Percentiles rank a stretch among this genome's conserved stretches.
Conservation (phyloP, 2,329 filamentous ascomycete genomes). For the Ophiosphaerella narmari region DNA sequence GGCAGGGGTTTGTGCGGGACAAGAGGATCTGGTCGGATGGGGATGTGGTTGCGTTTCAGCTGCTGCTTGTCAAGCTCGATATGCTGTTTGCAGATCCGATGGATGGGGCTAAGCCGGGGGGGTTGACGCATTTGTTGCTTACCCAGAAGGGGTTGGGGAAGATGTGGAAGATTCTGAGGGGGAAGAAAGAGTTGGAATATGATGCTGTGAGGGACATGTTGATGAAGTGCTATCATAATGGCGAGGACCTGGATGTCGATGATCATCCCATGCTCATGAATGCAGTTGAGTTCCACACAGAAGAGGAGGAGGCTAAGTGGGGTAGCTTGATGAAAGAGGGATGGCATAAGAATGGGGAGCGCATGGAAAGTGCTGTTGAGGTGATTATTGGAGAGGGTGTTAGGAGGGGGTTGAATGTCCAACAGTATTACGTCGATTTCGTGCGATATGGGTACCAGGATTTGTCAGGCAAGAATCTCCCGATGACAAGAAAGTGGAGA, state of each 20-base stretch:
- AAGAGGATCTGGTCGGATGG: constrained; percentile 59
- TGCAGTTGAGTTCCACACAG: constrained; percentile 17
- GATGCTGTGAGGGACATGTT: constrained; percentile 19
- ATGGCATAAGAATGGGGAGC: constrained; percentile 62
- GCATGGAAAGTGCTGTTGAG: constrained; percentile 50
- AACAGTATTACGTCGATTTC: constrained; percentile 61
- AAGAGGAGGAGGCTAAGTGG: constrained; percentile 33
- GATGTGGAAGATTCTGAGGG: constrained; percentile 51
- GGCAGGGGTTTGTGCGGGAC: constrained; percentile 61
- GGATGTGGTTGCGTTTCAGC: constrained; percentile 65
- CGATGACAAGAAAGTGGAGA: background rate
- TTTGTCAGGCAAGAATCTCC: background rate
- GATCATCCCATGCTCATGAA: constrained; percentile 27
- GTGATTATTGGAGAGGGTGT: constrained; percentile 57
- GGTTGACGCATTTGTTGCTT: constrained; percentile 54
- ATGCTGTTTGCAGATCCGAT: constrained; percentile 71
- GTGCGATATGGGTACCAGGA: constrained; percentile 62
- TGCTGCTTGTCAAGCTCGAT: constrained; percentile 73
- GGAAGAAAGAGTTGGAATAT: constrained; percentile 54
- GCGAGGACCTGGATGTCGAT: constrained; percentile 23
- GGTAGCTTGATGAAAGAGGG: constrained; percentile 43
- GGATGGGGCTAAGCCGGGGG: constrained; percentile 54
- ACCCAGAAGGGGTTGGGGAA: constrained; percentile 56
- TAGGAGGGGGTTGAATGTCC: constrained; percentile 58
- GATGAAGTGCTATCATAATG: constrained; percentile 20